Conservation (phyloP, 2,329 filamentous ascomycete species). For the Sporothrix luriei region DNA sequence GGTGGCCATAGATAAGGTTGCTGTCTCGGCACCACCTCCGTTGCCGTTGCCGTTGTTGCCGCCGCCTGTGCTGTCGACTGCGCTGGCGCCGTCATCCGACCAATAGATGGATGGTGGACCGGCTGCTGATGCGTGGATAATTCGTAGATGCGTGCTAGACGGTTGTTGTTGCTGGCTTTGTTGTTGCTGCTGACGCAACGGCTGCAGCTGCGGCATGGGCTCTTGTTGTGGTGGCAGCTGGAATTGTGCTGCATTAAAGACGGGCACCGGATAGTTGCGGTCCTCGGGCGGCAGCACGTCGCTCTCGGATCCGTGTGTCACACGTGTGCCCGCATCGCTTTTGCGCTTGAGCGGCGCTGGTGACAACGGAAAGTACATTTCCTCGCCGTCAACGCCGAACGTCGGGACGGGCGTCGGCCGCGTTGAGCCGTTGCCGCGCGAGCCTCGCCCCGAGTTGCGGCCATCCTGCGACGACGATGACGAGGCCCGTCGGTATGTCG, state of each 20-base stretch:
- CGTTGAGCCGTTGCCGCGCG: neutral
- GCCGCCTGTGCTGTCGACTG: neutral
- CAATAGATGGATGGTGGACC: slow-evolving; percentile 40
- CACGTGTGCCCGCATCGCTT: slow-evolving; percentile 26
- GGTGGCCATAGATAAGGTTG: slow-evolving; percentile 32
- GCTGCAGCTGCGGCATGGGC: slow-evolving; percentile 9
- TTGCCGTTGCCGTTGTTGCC: neutral
- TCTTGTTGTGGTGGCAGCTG: slow-evolving; percentile 13
- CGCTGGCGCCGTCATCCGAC: slow-evolving; percentile 38
- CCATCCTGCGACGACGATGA: slow-evolving; percentile 21
- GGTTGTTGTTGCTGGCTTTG: neutral
- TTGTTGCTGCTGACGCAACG: neutral
- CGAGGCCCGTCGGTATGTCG: neutral
- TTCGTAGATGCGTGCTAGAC: slow-evolving; percentile 7
- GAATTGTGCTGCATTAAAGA: slow-evolving; percentile 5
- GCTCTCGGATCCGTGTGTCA: slow-evolving; percentile 30
- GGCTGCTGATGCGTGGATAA: slow-evolving; percentile 20
- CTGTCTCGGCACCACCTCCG: slow-evolving; percentile 29
- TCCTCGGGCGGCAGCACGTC: slow-evolving; percentile 33
- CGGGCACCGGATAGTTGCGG: slow-evolving; percentile 27
- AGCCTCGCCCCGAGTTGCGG: slow-evolving; percentile 20
- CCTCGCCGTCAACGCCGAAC: slow-evolving; percentile 25
- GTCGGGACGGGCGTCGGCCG: slow-evolving; percentile 10
- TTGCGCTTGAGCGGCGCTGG: slow-evolving; percentile 28
- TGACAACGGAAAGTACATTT: slow-evolving; percentile 30